Percentiles rank a stretch among this genome's conserved stretches.
Evolutionary conservation across 2,329 filamentous ascomycete genomes (phyloP).

Genomic region (Bipolaris bicolor): DNA sequence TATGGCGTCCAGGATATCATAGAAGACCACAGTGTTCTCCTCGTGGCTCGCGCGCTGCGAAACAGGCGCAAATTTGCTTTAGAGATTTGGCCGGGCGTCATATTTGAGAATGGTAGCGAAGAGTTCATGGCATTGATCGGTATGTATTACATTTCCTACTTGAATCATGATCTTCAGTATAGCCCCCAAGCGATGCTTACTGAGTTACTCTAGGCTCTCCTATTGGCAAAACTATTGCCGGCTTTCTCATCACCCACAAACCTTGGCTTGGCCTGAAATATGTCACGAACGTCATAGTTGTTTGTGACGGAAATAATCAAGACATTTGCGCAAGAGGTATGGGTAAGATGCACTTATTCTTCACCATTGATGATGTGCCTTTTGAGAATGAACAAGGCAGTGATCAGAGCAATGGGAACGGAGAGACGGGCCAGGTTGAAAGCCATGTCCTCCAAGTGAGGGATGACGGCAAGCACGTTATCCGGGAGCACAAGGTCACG

Average conservation of each 20-base stretch:
- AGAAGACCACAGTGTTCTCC: conserved; percentile 20
- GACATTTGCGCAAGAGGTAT: not conserved
- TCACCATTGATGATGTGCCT: conserved; percentile 17
- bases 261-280: conserved; percentile 26
- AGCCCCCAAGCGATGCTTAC: not conserved
- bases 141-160: conserved; percentile 3
- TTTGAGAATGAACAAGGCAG: too few relatives aligned
- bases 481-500: conserved; percentile 2
- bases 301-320: conserved; percentile 7
- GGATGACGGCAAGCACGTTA: not conserved
- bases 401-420: not conserved
- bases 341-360: conserved; percentile 21
- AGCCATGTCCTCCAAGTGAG: not conserved
- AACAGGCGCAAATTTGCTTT: conserved; percentile 7
- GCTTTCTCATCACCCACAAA: conserved; percentile 25
- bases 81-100: conserved; percentile 25
- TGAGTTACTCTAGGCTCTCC: conserved; percentile 21
- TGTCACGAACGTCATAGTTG: conserved; percentile 18
- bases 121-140: conserved; percentile 31
- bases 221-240: conserved; percentile 25
- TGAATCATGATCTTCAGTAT: too few relatives aligned
- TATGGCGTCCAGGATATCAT: conserved; percentile 23
- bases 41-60: conserved; percentile 26
- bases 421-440: not conserved
- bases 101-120: conserved; percentile 19